Evolutionary conservation across 2,329 filamentous ascomycete species (phyloP), one percentile per base, ranked within the genome.

Genomic region (Knufia fluminis): DNA sequence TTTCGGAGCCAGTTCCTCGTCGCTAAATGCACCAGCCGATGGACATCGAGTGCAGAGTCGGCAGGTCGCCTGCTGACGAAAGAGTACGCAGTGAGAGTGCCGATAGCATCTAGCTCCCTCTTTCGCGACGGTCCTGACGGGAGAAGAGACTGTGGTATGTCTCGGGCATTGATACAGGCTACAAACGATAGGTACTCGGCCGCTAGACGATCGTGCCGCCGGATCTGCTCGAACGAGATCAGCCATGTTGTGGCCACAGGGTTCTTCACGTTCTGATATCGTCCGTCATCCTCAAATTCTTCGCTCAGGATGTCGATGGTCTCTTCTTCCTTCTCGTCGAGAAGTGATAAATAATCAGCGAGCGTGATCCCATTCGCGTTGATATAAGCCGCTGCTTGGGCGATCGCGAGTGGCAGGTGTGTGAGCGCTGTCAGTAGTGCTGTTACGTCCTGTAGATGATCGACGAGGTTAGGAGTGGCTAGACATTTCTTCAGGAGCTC

Each of bases 141-240:
- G 42, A 70, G 55, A 36, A 70, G 54, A 0, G 62, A 64, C 22
- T 50, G 48, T 2, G 63, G 63, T 49, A 69, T 66, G 35, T 60
- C 55, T 20, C 55, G 57, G n/a, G 58, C 52, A 36, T 60, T 43
- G 20, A 66, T 54, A 46, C 62, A 67, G 12, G 62, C 58, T 57
- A 68, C 65, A 10, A 64, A 63, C 8, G 55, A 65, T 17, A 69
- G 55, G 43, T 64, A 64, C 10, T 65, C 58, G 1, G 57, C 57
- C 4, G 67, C 67, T 16, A 66, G 44, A 17, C 46, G 33, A 50
- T 68, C 52, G 10, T 56, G 26, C 16, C 48, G 39, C 36, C 53
- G 58, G 17, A 69, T 67, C 32, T 65, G 58, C 7, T 62, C 49
- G 41, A 69, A 68, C 8, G 64, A 67, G 20, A 68, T 61, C 4